Evolutionary conservation across 1,284 basidiomycete genomes (phyloP).

Genomic region (Mycena sp.): DNA sequence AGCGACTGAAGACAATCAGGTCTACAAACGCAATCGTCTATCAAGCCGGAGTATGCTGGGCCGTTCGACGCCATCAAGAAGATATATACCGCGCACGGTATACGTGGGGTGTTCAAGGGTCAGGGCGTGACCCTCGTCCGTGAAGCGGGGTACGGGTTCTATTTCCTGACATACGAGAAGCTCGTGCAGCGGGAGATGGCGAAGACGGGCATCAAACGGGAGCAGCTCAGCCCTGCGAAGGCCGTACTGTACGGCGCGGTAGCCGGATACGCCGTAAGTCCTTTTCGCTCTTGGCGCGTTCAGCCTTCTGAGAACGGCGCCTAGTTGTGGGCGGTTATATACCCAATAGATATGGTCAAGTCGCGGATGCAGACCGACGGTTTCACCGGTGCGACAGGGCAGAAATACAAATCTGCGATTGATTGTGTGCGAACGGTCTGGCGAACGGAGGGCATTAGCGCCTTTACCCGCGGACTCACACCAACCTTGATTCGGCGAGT

Average conservation of each 20-base stretch:
- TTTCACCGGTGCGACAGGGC: slow-evolving; percentile 75
- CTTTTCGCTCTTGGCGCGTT: slow-evolving; percentile 10
- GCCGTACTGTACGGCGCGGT: slow-evolving; percentile 88
- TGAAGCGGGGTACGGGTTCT: slow-evolving; percentile 90
- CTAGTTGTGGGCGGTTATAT: slow-evolving; percentile 87
- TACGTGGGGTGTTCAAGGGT: slow-evolving; percentile 91
- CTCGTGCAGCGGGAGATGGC: slow-evolving; percentile 87
- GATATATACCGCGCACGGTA: slow-evolving; percentile 79
- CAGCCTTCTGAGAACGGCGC: slow-evolving; percentile 5
- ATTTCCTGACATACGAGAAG: slow-evolving; percentile 95
- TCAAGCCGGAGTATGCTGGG: slow-evolving; percentile 79
- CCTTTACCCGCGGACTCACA: slow-evolving; percentile 89
- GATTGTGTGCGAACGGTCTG: slow-evolving; percentile 88
- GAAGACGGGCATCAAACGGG: slow-evolving; percentile 73
- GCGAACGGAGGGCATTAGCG: slow-evolving; percentile 82
- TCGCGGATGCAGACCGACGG: slow-evolving; percentile 96
- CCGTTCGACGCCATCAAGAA: slow-evolving; percentile 89
- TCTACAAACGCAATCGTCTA: slow-evolving; percentile 87
- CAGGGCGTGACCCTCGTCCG: slow-evolving; percentile 91
- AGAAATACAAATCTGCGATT: slow-evolving; percentile 83
- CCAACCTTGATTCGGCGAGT: slow-evolving; percentile 91
- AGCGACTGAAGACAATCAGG: slow-evolving; percentile 59
- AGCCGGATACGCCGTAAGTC: slow-evolving; percentile 83
- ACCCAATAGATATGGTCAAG: slow-evolving; percentile 96
- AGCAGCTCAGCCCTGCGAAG: slow-evolving; percentile 81